phyloP scores from a whole-genome alignment of 306 rosid genomes.

The Nissolia schottii region DNA sequence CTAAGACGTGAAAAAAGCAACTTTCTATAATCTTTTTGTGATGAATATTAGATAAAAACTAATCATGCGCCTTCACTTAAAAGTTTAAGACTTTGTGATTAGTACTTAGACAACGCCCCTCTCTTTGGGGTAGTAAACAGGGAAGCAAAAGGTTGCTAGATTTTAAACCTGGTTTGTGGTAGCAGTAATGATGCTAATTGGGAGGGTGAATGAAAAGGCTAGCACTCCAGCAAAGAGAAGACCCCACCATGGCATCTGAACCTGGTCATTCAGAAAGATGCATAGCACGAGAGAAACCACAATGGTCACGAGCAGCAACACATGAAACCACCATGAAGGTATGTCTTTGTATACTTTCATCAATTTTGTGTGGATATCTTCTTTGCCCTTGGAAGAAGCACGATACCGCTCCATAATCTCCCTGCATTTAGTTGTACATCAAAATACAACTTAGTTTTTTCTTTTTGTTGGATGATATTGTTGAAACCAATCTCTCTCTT shows the following conservation, averaged over 20 bases:
- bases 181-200: slow-evolving; percentile 83
- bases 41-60: neutral
- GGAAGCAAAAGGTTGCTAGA: slow-evolving; percentile 6
- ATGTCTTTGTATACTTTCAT: slow-evolving; percentile 77
- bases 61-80: neutral
- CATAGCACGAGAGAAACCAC: slow-evolving; percentile 59
- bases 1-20: neutral
- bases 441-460: neutral
- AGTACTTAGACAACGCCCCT: neutral
- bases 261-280: slow-evolving; percentile 58
- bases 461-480: too few relatives aligned
- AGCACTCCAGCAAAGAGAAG: slow-evolving; percentile 61
- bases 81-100: neutral
- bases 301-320: slow-evolving; percentile 43
- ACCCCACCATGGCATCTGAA: slow-evolving; percentile 97
- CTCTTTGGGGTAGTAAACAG: neutral
- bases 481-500: neutral
- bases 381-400: slow-evolving; percentile 56
- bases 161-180: slow-evolving; percentile 79
- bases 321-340: slow-evolving; percentile 87
- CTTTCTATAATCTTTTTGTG: neutral
- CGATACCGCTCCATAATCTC: slow-evolving; percentile 65
- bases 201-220: slow-evolving; percentile 74
- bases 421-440: slow-evolving; percentile 41
- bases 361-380: slow-evolving; percentile 73